Conservation (phyloP, 441 rosid species). For the Geranium incanum region DNA sequence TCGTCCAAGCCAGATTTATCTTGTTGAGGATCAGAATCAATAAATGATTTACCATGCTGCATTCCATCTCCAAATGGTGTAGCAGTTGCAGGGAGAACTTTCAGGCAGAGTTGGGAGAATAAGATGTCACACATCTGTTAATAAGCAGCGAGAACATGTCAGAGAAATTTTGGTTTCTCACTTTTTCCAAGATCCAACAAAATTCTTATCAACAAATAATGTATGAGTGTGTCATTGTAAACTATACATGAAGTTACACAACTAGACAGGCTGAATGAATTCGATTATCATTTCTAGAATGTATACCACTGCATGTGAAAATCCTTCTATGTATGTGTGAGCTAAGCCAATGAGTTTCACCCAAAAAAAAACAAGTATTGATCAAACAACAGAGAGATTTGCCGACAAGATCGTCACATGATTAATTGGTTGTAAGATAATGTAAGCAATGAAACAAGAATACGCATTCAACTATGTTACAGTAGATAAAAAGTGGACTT, state of each 20-base stretch:
- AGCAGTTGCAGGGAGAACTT: slow-evolving; percentile 55
- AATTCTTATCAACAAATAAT: background rate
- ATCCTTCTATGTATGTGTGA: background rate
- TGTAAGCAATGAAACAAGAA: background rate
- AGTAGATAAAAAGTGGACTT: background rate
- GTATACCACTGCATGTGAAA: background rate
- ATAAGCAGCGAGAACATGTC: slow-evolving; percentile 23
- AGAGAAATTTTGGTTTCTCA: background rate
- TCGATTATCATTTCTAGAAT: no score
- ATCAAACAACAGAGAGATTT: background rate
- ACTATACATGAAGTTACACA: no score
- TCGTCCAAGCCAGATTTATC: slow-evolving; percentile 33
- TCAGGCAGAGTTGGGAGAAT: slow-evolving; percentile 94
- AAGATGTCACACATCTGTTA: slow-evolving; percentile 95
- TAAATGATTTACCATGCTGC: slow-evolving; percentile 27
- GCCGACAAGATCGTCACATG: background rate
- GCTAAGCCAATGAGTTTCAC: background rate
- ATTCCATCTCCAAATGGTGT: slow-evolving; percentile 44
- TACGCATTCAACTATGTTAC: background rate
- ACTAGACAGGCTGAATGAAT: no score
- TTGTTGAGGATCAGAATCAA: slow-evolving; percentile 36
- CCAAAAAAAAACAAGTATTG: background rate
- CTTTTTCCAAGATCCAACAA: background rate
- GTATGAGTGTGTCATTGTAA: background rate
- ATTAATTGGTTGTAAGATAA: background rate